Percentiles rank a stretch among this genome's conserved stretches.
Conservation (phyloP, 768 basidiomycete genomes). For the Boletus coccyginus region DNA sequence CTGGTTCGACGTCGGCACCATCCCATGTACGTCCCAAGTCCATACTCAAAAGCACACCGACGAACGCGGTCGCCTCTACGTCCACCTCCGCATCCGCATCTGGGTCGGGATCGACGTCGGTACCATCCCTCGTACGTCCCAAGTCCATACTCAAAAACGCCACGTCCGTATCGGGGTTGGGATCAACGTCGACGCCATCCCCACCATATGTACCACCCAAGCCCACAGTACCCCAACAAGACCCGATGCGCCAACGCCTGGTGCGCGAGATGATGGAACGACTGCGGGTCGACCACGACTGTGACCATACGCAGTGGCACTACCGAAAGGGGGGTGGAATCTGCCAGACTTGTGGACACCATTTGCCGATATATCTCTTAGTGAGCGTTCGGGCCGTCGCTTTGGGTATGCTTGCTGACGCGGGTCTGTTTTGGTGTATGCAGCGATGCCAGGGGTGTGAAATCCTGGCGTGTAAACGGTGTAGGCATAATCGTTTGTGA, state of each 20-base stretch:
- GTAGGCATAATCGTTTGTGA: conserved; percentile 36
- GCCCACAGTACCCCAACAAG: background rate
- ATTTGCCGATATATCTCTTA: conserved; percentile 44
- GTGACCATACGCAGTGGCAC: conserved; percentile 42
- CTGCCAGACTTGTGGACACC: conserved; percentile 46
- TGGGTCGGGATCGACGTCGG: too few relatives aligned
- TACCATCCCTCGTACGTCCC: too few relatives aligned
- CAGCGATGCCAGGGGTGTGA: conserved; percentile 37
- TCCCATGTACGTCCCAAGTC: too few relatives aligned
- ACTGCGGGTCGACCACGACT: conserved; percentile 55
- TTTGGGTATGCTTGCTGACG: too few relatives aligned
- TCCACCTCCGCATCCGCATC: too few relatives aligned
- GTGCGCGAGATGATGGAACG: conserved; percentile 34
- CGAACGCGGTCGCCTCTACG: too few relatives aligned
- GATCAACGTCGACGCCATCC: background rate
- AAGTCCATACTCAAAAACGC: too few relatives aligned
- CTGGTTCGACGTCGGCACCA: too few relatives aligned
- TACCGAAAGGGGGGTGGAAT: conserved; percentile 40
- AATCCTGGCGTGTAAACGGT: conserved; percentile 36
- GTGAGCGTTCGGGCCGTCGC: too few relatives aligned
- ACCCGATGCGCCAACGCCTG: conserved; percentile 14
- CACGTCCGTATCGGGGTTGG: too few relatives aligned
- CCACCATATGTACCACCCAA: conserved; percentile 3
- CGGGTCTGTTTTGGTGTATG: too few relatives aligned
- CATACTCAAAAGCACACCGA: too few relatives aligned